Evolutionary conservation across 2,329 filamentous ascomycete genomes (phyloP), one percentile per base, ranked within the genome.

Genomic region (Exophiala viscosa): DNA sequence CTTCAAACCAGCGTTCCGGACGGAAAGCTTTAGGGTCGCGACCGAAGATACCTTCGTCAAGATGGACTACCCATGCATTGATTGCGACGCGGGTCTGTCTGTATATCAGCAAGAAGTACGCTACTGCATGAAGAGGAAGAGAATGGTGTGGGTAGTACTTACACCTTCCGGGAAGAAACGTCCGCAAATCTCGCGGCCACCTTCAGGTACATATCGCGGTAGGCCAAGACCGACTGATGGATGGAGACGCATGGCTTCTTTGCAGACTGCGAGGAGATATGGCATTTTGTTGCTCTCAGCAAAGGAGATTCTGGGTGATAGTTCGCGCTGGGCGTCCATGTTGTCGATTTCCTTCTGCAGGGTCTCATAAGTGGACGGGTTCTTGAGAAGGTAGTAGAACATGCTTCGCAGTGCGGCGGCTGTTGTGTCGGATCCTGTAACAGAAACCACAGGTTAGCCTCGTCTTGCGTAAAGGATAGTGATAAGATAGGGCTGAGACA

Each of bases 251-350:
- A 70, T 64, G 0, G 66, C 63, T 45, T 71, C 69, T 51, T 69
- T 70, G 41, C 70, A 51, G 18, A 65, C 57, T 32, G 66, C 67
- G 5, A 59, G 10, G 23, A 92, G 79, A 65, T 90, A 92, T 0
- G 81, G 80, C 3, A 92, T 75, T 52, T 79, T 79, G 66, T 88
- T 68, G 17, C 34, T n/a, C 18, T 90, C 35, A 48, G 31, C 14
- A 38, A 14, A 51, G 23, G 23, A 50, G 23, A 31, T 43, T 32
- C 23, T 42, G 40, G 23, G 14, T 15, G 14, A 17, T 13, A 54
- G 33, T 11, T 50, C 47, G n/a, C 52, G 33, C 8, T 39, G 17
- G 23, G 13, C 38, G 8, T 52, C 43, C 9, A 42, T 17, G 6
- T 42, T 39, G 32, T 54, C 48, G 20, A 58, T 39, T 18, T 58